Base-by-base conservation (phyloP, 1,284 basidiomycete genomes). In the Microbotryomycetes sp. region DNA sequence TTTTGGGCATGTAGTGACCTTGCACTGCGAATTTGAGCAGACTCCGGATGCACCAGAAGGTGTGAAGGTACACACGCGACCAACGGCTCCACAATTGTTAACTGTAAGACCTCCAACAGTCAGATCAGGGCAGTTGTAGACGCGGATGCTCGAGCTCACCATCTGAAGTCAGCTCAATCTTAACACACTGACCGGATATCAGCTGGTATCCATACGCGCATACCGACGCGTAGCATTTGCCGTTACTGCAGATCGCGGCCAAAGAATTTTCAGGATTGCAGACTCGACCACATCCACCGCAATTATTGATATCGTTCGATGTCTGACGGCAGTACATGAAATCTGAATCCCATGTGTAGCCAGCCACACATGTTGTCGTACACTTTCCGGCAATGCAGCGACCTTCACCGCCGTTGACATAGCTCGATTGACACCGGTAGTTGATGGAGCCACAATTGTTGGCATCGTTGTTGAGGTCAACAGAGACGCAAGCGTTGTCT, bases 11-110 rank as follows among this genome's bases (percentile, higher is more conserved):
- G 7, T 51, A 15, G 49, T 51, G 22, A 51, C 29, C 25, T n/a
- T 19, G 26, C 49, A 51, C 26, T 51, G 81, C 74, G 82, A 84
- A 72, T 80, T 82, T 66, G 75, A 76, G n/a, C 80, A 67, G 9
- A 42, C 36, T 9, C 49, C 49, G 26, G 25, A 26, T 9, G 49
- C 49, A 19, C 49, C 49, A 19, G 29, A 25, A 19, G 49, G 49
- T n/a, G 59, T 28, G 50, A 54, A 50, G 15, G 49, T 50, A 58
- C 66, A 67, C 12, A 49, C 45, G 25, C 60, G 62, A 6, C 66
- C 66, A 51, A 63, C 23, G 2, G 47, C 5, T 25, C 64, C 64
- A 49, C 63, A 62, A 53, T 54, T 49, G 32, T 51, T 51, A 45
- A 56, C 49, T 55, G 63, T 4, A 12, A 15, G 2, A 16, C n/a